A percentile compares a stretch with the other conserved stretches of the same genome.
These are phyloP conservation scores for Coemansia pectinata DNA, from an alignment of 192 early-diverging fungal species.

Conservation along the genomic window DNA sequence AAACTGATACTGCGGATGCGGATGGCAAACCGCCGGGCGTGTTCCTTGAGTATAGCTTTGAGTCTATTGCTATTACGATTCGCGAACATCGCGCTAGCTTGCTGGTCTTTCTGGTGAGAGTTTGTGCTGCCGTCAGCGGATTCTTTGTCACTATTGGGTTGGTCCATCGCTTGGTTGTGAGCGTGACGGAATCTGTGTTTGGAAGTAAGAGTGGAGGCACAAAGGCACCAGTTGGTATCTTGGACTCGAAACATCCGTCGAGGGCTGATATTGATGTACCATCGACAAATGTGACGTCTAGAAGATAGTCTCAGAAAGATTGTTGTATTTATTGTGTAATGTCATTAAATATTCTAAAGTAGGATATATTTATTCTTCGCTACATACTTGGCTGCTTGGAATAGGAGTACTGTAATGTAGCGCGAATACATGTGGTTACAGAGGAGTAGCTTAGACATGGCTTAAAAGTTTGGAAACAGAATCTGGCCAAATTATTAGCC, in stretches of 20 bases:
- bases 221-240: neutral
- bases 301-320: neutral
- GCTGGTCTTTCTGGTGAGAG: conserved; percentile 70
- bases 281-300: neutral
- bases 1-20: neutral
- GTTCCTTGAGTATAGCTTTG: conserved; percentile 91
- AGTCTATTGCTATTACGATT: conserved; percentile 82
- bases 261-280: neutral
- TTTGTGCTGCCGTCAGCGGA: conserved; percentile 88
- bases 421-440: too few species aligned
- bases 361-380: too few species aligned
- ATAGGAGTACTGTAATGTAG: too few species aligned
- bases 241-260: neutral
- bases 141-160: conserved; percentile 71
- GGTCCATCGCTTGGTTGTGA: conserved; percentile 47
- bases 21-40: conserved; percentile 57
- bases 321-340: neutral
- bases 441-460: too few species aligned
- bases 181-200: neutral
- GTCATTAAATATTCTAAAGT: neutral
- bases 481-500: too few species aligned
- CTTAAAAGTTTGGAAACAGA: too few species aligned
- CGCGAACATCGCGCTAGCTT: conserved; percentile 66
- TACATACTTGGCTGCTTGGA: too few species aligned
- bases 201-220: neutral